phyloP scores from a whole-genome alignment of 345 rosid genomes.

The Lepidium sativum region DNA sequence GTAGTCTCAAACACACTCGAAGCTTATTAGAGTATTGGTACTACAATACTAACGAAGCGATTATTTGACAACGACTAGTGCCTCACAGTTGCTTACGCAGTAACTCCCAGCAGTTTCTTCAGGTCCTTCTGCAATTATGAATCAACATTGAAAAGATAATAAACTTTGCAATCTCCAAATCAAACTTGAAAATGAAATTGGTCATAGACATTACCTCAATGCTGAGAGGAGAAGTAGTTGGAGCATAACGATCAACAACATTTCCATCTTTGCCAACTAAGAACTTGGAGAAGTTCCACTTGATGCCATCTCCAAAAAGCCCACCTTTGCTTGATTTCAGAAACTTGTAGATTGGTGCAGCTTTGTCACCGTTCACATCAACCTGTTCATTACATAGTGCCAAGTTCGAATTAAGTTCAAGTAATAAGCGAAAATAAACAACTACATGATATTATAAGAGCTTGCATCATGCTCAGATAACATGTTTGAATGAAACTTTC shows the following conservation, averaged over 20 bases:
- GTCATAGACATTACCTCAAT: constrained; percentile 49
- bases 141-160: not conserved
- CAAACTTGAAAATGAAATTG: not conserved
- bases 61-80: constrained; percentile 2
- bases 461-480: not conserved
- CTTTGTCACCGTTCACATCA: constrained; percentile 68
- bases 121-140: constrained; percentile 51
- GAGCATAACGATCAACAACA: constrained; percentile 79
- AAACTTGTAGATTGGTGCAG: constrained; percentile 79
- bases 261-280: constrained; percentile 69
- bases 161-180: not conserved
- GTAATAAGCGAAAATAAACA: not conserved
- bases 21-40: constrained; percentile 7
- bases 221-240: constrained; percentile 88
- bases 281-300: constrained; percentile 92
- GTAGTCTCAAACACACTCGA: not conserved
- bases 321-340: constrained; percentile 85
- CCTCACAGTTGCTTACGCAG: not conserved
- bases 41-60: constrained; percentile 6
- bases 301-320: constrained; percentile 52
- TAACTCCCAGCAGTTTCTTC: constrained; percentile 54
- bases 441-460: not conserved
- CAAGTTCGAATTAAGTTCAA: not conserved
- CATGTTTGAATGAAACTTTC: not conserved
- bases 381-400: constrained; percentile 33